phyloP scores from a whole-genome alignment of 2,329 filamentous ascomycete species.

The Cladosporium sp. region DNA sequence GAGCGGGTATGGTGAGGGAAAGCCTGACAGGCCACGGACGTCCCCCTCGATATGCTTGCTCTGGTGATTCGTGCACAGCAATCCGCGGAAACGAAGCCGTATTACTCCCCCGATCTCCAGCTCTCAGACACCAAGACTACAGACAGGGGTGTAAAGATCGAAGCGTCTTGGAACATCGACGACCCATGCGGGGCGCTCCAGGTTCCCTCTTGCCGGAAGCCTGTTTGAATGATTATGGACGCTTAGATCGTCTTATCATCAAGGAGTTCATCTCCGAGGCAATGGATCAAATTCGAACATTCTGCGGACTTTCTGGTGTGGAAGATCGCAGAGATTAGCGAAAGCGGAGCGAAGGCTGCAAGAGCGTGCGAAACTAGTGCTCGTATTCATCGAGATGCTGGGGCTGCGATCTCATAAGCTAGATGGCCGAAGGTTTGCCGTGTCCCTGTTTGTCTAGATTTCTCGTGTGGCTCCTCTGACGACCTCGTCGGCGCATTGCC shows the following conservation, averaged over 20 bases:
- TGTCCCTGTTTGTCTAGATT: background rate
- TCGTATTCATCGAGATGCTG: no score
- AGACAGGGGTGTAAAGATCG: slow-evolving; percentile 8
- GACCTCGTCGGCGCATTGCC: background rate
- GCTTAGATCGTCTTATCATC: slow-evolving; percentile 8
- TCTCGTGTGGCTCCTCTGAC: no score
- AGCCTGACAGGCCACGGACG: no score
- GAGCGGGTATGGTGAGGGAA: background rate
- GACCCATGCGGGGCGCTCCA: background rate
- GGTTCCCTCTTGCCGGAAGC: background rate
- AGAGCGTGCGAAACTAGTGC: background rate
- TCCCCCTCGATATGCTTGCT: background rate
- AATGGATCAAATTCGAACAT: background rate
- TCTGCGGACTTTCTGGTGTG: background rate
- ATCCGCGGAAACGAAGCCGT: background rate
- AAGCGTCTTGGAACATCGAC: background rate
- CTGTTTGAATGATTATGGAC: background rate
- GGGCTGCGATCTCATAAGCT: background rate
- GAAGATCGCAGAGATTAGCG: background rate
- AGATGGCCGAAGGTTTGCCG: background rate
- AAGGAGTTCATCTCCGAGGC: slow-evolving; percentile 2
- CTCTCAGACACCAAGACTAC: background rate
- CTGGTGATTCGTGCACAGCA: background rate
- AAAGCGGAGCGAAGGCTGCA: no score
- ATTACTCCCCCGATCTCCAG: background rate